Conservation (phyloP, 192 early-diverging fungal species). For the Jimgerdemannia flammicorona region DNA sequence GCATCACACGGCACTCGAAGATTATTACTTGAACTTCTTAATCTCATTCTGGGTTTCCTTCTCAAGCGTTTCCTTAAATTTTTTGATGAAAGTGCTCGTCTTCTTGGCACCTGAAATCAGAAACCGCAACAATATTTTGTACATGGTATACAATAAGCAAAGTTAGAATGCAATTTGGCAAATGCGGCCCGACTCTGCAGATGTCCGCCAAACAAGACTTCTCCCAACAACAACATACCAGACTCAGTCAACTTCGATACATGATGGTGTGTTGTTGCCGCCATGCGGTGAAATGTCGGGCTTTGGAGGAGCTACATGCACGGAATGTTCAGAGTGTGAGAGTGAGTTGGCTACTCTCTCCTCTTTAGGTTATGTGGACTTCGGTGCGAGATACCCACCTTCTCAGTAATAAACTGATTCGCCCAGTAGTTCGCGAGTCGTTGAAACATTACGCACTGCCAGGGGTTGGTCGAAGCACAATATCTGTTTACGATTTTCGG, state of each 20-base stretch:
- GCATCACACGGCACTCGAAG: neutral
- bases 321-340: neutral
- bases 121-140: neutral
- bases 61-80: constrained; percentile 40
- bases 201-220: neutral
- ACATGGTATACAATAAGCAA: no score
- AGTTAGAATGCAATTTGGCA: neutral
- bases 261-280: constrained; percentile 34
- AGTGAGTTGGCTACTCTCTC: neutral
- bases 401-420: constrained; percentile 31
- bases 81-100: constrained; percentile 18
- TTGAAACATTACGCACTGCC: constrained; percentile 26
- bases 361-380: neutral
- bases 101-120: constrained; percentile 9
- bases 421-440: constrained; percentile 33
- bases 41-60: constrained; percentile 23
- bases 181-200: neutral
- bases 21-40: neutral
- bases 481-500: no score
- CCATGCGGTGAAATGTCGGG: constrained; percentile 27
- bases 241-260: constrained; percentile 24
- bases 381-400: neutral
- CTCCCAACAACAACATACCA: constrained; percentile 12
- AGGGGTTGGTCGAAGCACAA: no score
- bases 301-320: constrained; percentile 24